These are phyloP conservation scores for Solanum phureja DNA, from an alignment of 257 asterid species.

Conservation along the genomic window DNA sequence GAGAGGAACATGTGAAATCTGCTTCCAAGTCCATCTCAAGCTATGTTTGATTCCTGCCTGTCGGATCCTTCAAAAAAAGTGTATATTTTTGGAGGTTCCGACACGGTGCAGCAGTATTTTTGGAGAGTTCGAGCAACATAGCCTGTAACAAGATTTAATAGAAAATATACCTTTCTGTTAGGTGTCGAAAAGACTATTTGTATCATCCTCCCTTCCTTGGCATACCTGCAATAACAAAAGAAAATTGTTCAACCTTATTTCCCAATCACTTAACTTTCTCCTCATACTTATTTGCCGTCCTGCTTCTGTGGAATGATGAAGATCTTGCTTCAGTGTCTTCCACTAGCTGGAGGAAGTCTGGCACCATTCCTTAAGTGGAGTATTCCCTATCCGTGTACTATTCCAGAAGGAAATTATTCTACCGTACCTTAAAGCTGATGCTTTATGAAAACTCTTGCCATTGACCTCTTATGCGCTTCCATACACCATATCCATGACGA, in stretches of 20 bases:
- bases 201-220: not conserved
- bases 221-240: not conserved
- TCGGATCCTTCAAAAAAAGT: too few species aligned
- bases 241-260: not conserved
- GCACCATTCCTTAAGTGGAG: not conserved
- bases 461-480: not conserved
- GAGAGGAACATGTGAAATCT: not conserved
- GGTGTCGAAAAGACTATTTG: not conserved
- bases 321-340: not conserved
- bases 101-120: not conserved
- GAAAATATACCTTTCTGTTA: not conserved
- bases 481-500: not conserved
- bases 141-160: not conserved
- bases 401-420: not conserved
- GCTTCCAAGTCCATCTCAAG: not conserved
- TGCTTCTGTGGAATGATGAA: not conserved
- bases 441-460: not conserved
- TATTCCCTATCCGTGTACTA: not conserved
- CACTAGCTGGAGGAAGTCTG: not conserved
- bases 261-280: not conserved
- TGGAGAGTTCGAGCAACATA: not conserved
- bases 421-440: not conserved
- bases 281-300: not conserved
- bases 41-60: not conserved
- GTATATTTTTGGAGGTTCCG: not conserved